Evolutionary conservation across 129 eudicot species (phyloP).

Genomic region (Escallonia herrerae): DNA sequence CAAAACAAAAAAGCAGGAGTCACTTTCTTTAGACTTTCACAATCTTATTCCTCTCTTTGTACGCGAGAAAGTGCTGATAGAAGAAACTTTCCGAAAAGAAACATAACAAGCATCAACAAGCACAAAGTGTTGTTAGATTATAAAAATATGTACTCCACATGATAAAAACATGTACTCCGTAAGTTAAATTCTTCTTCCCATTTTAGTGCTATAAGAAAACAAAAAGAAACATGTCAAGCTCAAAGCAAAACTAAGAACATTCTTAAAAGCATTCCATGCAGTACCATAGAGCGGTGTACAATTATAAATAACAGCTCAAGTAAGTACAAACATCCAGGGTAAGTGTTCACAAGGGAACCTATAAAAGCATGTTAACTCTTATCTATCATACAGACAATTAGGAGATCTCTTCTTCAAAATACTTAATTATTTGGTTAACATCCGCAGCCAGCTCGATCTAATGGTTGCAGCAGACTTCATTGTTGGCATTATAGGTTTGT

Average conservation of each 20-base stretch:
- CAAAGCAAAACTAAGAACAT: neutral
- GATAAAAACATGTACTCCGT: too few relatives aligned
- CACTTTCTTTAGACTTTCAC: too few relatives aligned
- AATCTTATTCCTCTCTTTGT: too few relatives aligned
- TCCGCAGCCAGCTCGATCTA: neutral
- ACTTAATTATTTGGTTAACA: neutral
- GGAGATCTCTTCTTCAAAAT: neutral
- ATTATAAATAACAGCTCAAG: neutral
- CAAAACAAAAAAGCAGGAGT: too few relatives aligned
- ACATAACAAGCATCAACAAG: too few relatives aligned
- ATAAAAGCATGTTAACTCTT: neutral
- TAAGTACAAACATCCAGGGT: neutral
- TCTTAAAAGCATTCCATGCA: neutral
- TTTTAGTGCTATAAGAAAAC: too few relatives aligned
- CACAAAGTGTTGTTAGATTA: too few relatives aligned
- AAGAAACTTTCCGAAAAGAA: too few relatives aligned
- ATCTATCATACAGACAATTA: neutral
- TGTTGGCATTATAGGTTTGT: conserved; percentile 21
- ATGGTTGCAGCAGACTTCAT: conserved; percentile 19
- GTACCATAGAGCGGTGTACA: neutral
- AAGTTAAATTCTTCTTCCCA: too few relatives aligned
- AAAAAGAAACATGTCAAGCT: too few relatives aligned
- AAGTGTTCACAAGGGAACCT: neutral
- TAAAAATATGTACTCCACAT: too few relatives aligned
- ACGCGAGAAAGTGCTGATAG: too few relatives aligned